Evolutionary conservation across 176 grass and related monocot genomes (phyloP).

Genomic region (Areca catechu): DNA sequence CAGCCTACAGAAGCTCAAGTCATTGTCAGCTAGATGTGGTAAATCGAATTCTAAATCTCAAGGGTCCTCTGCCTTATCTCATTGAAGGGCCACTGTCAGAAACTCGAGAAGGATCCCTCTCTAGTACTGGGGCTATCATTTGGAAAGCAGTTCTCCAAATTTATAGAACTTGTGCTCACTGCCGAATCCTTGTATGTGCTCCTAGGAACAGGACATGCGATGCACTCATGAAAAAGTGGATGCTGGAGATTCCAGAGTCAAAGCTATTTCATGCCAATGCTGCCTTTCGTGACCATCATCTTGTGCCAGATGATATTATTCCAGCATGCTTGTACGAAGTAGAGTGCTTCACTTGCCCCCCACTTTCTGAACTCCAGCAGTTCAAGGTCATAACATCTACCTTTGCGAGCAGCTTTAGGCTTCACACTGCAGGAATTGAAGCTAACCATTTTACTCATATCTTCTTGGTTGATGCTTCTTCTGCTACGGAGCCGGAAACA

Average conservation of each 20-base stretch:
- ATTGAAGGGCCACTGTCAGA: slow-evolving; percentile 19
- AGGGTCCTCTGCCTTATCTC: slow-evolving; percentile 22
- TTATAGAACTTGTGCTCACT: background rate
- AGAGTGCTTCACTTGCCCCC: slow-evolving; percentile 26
- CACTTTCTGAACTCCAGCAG: background rate
- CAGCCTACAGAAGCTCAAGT: background rate
- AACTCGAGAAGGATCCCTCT: background rate
- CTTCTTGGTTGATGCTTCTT: slow-evolving; percentile 28
- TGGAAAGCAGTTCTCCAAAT: slow-evolving; percentile 17
- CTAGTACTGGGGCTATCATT: background rate
- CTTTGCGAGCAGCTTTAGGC: slow-evolving; percentile 22
- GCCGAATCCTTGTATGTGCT: slow-evolving; percentile 23
- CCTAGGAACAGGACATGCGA: slow-evolving; percentile 26
- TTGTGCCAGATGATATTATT: slow-evolving; percentile 26
- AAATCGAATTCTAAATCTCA: slow-evolving; percentile 13
- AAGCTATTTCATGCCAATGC: slow-evolving; percentile 33
- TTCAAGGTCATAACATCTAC: slow-evolving; percentile 25
- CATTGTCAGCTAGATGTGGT: background rate
- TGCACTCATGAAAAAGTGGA: background rate
- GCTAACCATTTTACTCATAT: slow-evolving; percentile 33
- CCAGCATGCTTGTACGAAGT: background rate
- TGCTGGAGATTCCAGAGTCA: background rate
- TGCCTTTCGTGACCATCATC: slow-evolving; percentile 18
- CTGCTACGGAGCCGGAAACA: slow-evolving; percentile 17
- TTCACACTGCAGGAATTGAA: slow-evolving; percentile 17